Conservation (phyloP, 192 early-diverging fungal genomes). For the Rhizoclosmatium globosum region DNA sequence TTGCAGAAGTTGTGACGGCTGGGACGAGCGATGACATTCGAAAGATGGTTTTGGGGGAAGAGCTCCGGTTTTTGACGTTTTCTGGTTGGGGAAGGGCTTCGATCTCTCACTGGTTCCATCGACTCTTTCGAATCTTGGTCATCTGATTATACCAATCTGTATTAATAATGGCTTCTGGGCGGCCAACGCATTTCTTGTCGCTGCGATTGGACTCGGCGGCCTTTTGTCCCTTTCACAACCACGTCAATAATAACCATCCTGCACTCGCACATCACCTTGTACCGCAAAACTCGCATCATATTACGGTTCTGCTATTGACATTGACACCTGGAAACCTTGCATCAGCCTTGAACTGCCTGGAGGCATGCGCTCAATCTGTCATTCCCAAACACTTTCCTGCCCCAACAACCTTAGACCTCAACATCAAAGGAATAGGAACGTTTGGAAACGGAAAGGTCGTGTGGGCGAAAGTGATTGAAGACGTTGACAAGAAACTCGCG, state of each 20-base stretch:
- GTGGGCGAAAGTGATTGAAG: conserved; percentile 9
- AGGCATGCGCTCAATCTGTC: neutral
- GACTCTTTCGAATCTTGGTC: neutral
- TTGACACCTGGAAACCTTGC: neutral
- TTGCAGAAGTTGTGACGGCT: neutral
- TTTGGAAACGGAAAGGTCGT: conserved; percentile 19
- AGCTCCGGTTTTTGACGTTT: too few relatives aligned
- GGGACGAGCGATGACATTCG: too few relatives aligned
- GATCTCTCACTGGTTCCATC: too few relatives aligned
- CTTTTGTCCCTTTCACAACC: neutral
- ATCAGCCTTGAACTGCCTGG: neutral
- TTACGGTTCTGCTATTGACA: conserved; percentile 8
- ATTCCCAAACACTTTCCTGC: neutral
- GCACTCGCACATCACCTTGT: neutral
- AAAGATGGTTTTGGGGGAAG: too few relatives aligned
- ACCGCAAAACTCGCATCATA: neutral
- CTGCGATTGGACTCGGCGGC: neutral
- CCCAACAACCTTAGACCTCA: neutral
- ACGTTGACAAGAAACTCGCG: neutral
- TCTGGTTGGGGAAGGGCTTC: too few relatives aligned
- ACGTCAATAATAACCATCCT: neutral
- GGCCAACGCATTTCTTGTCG: conserved; percentile 24
- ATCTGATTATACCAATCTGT: neutral
- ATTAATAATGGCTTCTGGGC: neutral
- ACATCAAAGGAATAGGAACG: neutral